A percentile compares a stretch with the other conserved stretches of the same genome.
Evolutionary conservation across 768 basidiomycete species (phyloP).

Genomic region (Auriscalpium microsporum): DNA sequence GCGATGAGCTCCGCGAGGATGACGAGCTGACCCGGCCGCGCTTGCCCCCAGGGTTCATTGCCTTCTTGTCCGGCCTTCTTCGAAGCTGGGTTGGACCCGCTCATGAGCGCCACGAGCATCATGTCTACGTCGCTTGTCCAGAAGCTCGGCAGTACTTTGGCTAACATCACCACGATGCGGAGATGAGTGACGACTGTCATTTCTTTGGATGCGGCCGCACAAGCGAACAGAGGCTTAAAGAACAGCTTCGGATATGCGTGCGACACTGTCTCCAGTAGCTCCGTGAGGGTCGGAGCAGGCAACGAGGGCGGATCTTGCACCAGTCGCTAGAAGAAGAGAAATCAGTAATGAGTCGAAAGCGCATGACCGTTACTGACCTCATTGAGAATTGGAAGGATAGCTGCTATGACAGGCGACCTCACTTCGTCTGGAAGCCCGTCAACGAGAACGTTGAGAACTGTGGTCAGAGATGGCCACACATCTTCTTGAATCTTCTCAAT

Average conservation of each 20-base stretch:
- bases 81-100: constrained; percentile 29
- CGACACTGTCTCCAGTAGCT: constrained; percentile 44
- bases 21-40: constrained; percentile 54
- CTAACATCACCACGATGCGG: constrained; percentile 41
- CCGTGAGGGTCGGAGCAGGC: constrained; percentile 38
- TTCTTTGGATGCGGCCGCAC: constrained; percentile 58
- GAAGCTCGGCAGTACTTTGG: constrained; percentile 49
- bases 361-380: constrained; percentile 32
- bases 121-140: constrained; percentile 69
- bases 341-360: neutral
- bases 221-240: constrained; percentile 64
- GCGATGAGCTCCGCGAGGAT: constrained; percentile 55
- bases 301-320: constrained; percentile 42
- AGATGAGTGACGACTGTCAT: constrained; percentile 52
- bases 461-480: constrained; percentile 36
- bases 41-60: constrained; percentile 33
- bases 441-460: constrained; percentile 35
- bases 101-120: constrained; percentile 62
- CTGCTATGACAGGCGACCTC: constrained; percentile 30
- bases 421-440: constrained; percentile 40
- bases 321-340: constrained; percentile 30
- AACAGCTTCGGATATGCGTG: constrained; percentile 51
- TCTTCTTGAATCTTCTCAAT: constrained; percentile 27
- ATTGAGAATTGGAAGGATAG: constrained; percentile 37
- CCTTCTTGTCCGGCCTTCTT: constrained; percentile 13